Evolutionary conservation across 2,329 filamentous ascomycete genomes (phyloP).

Genomic region (Raffaelea albimanens): DNA sequence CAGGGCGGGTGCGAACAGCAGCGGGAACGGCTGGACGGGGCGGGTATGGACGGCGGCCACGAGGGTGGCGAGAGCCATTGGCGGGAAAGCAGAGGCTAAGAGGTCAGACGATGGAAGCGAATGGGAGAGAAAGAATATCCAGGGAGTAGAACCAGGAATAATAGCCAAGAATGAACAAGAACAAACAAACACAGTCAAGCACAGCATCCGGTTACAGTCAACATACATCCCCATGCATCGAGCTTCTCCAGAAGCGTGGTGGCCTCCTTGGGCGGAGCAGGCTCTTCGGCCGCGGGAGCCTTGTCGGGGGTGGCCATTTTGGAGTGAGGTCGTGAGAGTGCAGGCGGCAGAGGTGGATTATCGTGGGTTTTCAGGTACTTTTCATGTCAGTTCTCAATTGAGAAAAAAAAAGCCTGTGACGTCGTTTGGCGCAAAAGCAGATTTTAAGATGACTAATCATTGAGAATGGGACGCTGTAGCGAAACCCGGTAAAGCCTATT

Average conservation of each 20-base stretch:
- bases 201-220: neutral
- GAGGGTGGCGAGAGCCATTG: constrained; percentile 46
- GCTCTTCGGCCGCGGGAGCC: neutral
- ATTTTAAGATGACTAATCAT: too few species aligned
- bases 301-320: constrained; percentile 1
- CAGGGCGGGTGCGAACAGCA: constrained; percentile 41
- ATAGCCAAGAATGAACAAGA: too few species aligned
- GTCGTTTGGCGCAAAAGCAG: too few species aligned
- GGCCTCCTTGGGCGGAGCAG: neutral
- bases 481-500: too few species aligned
- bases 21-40: constrained; percentile 40
- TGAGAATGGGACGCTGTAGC: too few species aligned
- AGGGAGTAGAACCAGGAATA: neutral
- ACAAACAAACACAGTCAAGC: too few species aligned
- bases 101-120: too few species aligned
- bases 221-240: constrained; percentile 18
- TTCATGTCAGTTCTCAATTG: too few species aligned
- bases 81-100: constrained; percentile 44
- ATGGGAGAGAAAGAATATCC: neutral
- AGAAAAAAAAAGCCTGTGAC: too few species aligned
- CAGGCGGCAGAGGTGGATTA: too few species aligned
- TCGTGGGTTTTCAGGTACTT: too few species aligned
- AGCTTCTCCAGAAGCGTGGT: constrained; percentile 12
- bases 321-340: too few species aligned
- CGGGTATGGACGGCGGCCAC: constrained; percentile 46